Conservation (phyloP, 495 filamentous ascomycete genomes). For the Aspergillus funiculosus region DNA sequence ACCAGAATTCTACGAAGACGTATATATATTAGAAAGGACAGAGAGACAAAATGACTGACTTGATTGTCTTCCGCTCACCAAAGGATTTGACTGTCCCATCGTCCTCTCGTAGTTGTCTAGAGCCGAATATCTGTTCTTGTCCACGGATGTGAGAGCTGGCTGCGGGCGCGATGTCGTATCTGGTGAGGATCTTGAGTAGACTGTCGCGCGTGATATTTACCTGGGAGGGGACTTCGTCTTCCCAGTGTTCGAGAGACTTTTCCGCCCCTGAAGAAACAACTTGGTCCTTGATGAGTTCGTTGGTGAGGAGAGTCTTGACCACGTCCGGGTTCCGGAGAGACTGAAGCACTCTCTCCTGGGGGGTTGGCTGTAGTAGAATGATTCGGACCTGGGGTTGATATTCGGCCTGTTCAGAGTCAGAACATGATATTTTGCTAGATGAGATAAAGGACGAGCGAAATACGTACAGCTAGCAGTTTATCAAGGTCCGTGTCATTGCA, state of each 20-base stretch:
- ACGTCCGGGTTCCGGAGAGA: slow-evolving; percentile 2
- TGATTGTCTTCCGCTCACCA: slow-evolving; percentile 5
- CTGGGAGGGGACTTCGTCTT: slow-evolving; percentile 7
- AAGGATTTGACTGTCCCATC: slow-evolving; percentile 1
- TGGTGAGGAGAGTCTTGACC: slow-evolving; percentile 8
- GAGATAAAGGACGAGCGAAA: neutral
- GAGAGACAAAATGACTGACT: neutral
- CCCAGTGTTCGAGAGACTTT: slow-evolving; percentile 3
- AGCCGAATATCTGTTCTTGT: slow-evolving; percentile 10
- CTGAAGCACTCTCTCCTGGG: slow-evolving; percentile 4
- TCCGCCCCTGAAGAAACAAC: neutral
- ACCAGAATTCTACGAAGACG: slow-evolving; percentile 10
- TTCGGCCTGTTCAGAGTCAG: neutral
- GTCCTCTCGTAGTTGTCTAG: slow-evolving; percentile 1
- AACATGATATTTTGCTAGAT: neutral
- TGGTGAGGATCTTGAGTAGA: slow-evolving; percentile 7
- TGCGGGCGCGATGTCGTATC: slow-evolving; percentile 11
- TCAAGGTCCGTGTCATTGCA: slow-evolving; percentile 5
- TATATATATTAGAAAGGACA: neutral
- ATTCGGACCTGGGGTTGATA: slow-evolving; percentile 8
- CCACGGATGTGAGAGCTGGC: slow-evolving; percentile 11
- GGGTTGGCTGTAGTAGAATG: slow-evolving; percentile 8
- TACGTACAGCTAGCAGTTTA: neutral
- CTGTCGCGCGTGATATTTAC: slow-evolving; percentile 9
- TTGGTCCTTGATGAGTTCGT: slow-evolving; percentile 11